A percentile compares a stretch with the other conserved stretches of the same genome.
These are phyloP conservation scores for Calonectria honghensis DNA, from an alignment of 2,329 filamentous ascomycete genomes.

Conservation along the genomic window DNA sequence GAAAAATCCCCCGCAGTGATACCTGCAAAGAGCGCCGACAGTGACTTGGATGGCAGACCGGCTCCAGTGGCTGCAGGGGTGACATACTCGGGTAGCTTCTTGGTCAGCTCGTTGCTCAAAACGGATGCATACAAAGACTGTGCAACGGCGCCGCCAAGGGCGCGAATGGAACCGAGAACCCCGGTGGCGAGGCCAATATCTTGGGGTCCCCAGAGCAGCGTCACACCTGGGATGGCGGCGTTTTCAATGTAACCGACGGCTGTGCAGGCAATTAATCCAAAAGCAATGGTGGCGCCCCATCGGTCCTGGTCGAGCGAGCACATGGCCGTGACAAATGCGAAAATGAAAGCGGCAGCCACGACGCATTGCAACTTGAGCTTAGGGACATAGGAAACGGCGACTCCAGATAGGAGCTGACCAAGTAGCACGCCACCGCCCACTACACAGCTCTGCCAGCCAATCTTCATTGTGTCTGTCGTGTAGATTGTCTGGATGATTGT, in stretches of 20 bases:
- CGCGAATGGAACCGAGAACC: conserved; percentile 67
- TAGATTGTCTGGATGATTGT: conserved; percentile 65
- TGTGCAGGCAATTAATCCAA: conserved; percentile 57
- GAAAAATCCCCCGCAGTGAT: conserved; percentile 58
- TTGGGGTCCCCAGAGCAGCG: conserved; percentile 66
- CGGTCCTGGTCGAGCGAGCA: conserved; percentile 54
- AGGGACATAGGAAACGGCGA: conserved; percentile 61
- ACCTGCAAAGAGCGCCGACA: conserved; percentile 59
- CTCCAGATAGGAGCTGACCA: conserved; percentile 62
- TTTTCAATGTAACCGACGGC: conserved; percentile 63
- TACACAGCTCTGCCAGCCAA: conserved; percentile 65
- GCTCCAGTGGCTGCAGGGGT: conserved; percentile 58
- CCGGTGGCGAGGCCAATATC: conserved; percentile 68
- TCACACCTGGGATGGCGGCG: conserved; percentile 65
- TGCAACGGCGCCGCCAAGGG: conserved; percentile 62
- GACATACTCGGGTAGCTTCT: conserved; percentile 60
- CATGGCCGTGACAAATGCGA: conserved; percentile 60
- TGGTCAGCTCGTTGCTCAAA: conserved; percentile 59
- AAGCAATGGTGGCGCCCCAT: conserved; percentile 57
- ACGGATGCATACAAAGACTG: conserved; percentile 62
- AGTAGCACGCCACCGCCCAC: conserved; percentile 65
- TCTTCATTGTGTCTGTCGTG: conserved; percentile 59
- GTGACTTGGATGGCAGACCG: conserved; percentile 59
- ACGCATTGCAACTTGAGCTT: conserved; percentile 61
- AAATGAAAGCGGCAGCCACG: conserved; percentile 54